Evolutionary conservation across 2,329 filamentous ascomycete species (phyloP), one percentile per base, ranked within the genome.

Genomic region (Juglanconis oblonga): DNA sequence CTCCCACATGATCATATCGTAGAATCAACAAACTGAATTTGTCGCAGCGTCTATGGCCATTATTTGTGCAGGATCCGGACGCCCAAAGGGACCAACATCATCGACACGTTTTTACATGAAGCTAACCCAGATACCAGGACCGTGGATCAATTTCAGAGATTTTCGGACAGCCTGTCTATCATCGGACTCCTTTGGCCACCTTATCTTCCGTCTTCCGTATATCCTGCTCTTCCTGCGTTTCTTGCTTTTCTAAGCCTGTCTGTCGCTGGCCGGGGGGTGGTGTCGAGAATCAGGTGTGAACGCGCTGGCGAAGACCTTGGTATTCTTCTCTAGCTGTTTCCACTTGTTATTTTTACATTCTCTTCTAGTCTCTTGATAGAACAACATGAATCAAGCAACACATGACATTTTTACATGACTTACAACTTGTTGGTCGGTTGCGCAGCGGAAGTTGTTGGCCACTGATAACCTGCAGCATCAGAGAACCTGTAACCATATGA

Each of bases 401-500:
- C 33, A 51, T 51, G 11, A 14, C 29, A 24, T 38, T 14, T 24
- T 57, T 24, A 40, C 29, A 52, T 36, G 29, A 82, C 81, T 86
- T 87, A 96, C 83, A 96, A 86, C 82, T 93, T 92, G 83, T 91
- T 93, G 29, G 56, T 59, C 61, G 86, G 85, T 52, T 79, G 78
- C 60, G 83, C 80, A 38, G 86, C 85, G 65, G 87, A 87, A 61
- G 89, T 91, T 61, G 91, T 90, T 40, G 92, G 91, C 93, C 93
- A 97, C 78, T 96, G 92, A 80, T 97, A 97, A 59, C 93, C 93
- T 68, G 93, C 91, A 64, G 93, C 92, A 71, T 99, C 95, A 73
- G 91, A 96, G 82, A 99, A 99, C 78, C 97, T 97, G 84, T 99
- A 99, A 65, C 95, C 95, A 74, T 97, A 99, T 5, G 93, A 97